Evolutionary conservation across 2,329 filamentous ascomycete genomes (phyloP), one percentile per base, ranked within the genome.

Genomic region (Mariannaea sp.): DNA sequence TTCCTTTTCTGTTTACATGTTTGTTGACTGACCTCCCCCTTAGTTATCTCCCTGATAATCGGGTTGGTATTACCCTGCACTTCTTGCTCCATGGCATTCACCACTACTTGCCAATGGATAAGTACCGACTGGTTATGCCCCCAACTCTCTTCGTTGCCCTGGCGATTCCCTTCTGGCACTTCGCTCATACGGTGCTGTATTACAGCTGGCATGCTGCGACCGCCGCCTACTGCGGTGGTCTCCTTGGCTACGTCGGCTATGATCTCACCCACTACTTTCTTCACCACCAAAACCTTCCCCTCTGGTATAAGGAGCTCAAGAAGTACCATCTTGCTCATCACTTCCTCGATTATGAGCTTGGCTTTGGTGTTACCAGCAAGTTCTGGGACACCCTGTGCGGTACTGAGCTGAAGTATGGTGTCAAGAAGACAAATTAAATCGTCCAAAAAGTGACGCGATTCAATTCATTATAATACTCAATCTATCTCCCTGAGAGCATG

Each of bases 21-120:
- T n/a, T 32, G 10, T 20, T 54, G 32, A 59, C 72, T 77, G 58
- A 76, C 59, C n/a, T 17, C 38, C 29, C 9, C 36, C 13, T 48
- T 17, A 95, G 90, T 41, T 90, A 86, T 68, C 87, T 99, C 9
- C 94, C 94, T 1, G 90, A 99, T 71, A 96, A 97, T 71, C 83
- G 91, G 49, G 87, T 90, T n/a, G 88, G 83, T 59, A 79, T 99
- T 54, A 96, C 91, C 0, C 65, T 88, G 16, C 94, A 99, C 72
- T 99, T 99, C 76, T 76, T 97, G 33, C 88, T 99, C 20, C 94
- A 99, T 67, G 94, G 94, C 59, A 90, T 99, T 59, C 94, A 99
- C 70, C 94, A 99, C 74, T 99, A 97, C 74, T 83, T 99, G 4
- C 94, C 94, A n/a, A 97, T 99, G 94, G 94, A 99, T 77, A 93